Evolutionary conservation across 345 rosid genomes (phyloP).

Genomic region (Eucalyptus melliodora): DNA sequence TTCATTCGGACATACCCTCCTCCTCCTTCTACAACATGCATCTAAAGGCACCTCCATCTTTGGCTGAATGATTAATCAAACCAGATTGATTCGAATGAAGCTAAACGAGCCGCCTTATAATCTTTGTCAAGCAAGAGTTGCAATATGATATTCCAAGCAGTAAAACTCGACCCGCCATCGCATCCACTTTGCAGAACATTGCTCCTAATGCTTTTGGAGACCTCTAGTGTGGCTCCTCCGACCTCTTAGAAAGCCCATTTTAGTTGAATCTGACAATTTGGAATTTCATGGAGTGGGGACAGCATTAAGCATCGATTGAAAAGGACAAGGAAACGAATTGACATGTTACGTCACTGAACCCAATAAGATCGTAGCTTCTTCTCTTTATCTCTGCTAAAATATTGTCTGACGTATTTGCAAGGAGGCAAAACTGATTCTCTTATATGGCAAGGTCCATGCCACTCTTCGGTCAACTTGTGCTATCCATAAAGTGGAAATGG

Average conservation of each 20-base stretch:
- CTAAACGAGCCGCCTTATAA: not conserved
- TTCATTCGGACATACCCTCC: not conserved
- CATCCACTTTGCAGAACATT: not conserved
- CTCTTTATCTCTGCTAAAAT: not conserved
- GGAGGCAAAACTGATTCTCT: not conserved
- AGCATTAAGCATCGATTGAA: not conserved
- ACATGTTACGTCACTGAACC: not conserved
- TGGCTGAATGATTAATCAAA: not conserved
- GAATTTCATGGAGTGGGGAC: not conserved
- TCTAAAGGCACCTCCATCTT: not conserved
- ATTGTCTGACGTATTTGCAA: not conserved
- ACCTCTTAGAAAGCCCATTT: not conserved
- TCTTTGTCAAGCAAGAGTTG: not conserved
- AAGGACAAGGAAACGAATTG: not conserved
- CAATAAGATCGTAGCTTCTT: not conserved
- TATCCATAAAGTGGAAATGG: not conserved
- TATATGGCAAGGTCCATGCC: not conserved
- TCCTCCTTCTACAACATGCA: not conserved
- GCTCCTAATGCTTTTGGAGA: not conserved
- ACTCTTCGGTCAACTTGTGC: not conserved
- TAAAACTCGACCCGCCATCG: not conserved
- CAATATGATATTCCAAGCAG: not conserved
- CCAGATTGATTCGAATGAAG: not conserved
- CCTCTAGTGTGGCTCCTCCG: not conserved
- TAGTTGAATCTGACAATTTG: not conserved